Percentiles rank a stretch among this genome's conserved stretches.
Evolutionary conservation across 2,329 filamentous ascomycete species (phyloP).

Genomic region (Colletotrichum musicola): DNA sequence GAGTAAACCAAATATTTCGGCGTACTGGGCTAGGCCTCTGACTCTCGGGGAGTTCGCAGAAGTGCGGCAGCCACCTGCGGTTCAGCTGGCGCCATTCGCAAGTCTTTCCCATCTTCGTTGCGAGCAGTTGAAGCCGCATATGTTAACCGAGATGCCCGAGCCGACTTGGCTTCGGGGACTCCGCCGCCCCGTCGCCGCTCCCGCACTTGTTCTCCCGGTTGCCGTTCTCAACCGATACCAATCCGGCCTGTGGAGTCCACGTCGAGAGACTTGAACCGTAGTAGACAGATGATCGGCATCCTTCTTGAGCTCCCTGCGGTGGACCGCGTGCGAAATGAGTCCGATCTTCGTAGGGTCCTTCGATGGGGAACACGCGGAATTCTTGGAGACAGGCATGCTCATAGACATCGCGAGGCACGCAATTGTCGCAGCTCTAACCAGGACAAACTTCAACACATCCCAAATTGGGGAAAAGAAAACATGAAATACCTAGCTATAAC

Average conservation of each 20-base stretch:
- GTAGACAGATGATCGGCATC: neutral
- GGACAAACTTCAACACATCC: neutral
- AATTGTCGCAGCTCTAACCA: slow-evolving; percentile 2
- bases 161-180: too few relatives aligned
- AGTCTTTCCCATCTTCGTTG: neutral
- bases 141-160: too few relatives aligned
- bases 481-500: too few relatives aligned
- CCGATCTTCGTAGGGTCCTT: neutral
- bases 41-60: neutral
- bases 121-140: neutral
- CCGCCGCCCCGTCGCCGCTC: too few relatives aligned
- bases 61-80: neutral
- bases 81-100: slow-evolving; percentile 4
- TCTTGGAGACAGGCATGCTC: slow-evolving; percentile 2
- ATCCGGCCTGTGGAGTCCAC: too few relatives aligned
- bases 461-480: neutral
- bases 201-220: too few relatives aligned
- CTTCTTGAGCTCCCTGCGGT: neutral
- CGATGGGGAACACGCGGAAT: neutral
- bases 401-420: slow-evolving; percentile 3
- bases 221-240: too few relatives aligned
- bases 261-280: neutral
- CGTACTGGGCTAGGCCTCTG: too few relatives aligned
- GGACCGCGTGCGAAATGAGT: neutral
- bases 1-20: neutral